Conservation (phyloP, 768 basidiomycete genomes). For the Leccinellum albellum region DNA sequence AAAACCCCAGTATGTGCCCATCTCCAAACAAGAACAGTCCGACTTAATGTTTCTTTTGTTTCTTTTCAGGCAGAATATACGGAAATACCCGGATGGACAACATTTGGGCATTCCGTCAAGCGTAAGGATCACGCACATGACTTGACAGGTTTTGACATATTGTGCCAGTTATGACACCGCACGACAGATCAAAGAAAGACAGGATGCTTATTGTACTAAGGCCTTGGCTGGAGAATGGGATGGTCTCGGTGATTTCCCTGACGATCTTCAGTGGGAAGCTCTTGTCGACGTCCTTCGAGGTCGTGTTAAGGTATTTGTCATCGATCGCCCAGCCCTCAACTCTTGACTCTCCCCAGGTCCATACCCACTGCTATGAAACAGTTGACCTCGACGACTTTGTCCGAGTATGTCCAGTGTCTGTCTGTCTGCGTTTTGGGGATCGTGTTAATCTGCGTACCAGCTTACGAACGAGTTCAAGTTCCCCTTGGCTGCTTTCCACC, state of each 20-base stretch:
- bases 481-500: slow-evolving; percentile 76
- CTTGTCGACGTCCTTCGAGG: slow-evolving; percentile 83
- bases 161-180: slow-evolving; percentile 47
- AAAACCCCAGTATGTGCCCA: slow-evolving; percentile 41
- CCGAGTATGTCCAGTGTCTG: slow-evolving; percentile 43
- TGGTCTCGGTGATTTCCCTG: slow-evolving; percentile 56
- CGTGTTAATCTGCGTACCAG: slow-evolving; percentile 33
- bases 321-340: background rate
- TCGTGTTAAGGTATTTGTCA: slow-evolving; percentile 59
- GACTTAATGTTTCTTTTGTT: background rate
- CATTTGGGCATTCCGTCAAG: slow-evolving; percentile 51
- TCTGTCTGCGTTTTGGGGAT: background rate
- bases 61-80: slow-evolving; percentile 25
- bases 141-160: background rate
- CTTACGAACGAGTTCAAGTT: slow-evolving; percentile 91
- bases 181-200: slow-evolving; percentile 47
- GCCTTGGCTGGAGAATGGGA: slow-evolving; percentile 39
- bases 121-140: slow-evolving; percentile 26
- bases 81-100: slow-evolving; percentile 43
- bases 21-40: background rate
- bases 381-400: slow-evolving; percentile 70
- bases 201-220: slow-evolving; percentile 51
- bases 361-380: slow-evolving; percentile 47
- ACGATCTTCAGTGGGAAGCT: slow-evolving; percentile 68
- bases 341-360: slow-evolving; percentile 18